Percentiles rank a stretch among this genome's conserved stretches.
These are phyloP conservation scores for Peronospora belbahrii DNA, from an alignment of 352 stramenopile genomes.

Conservation along the genomic window DNA sequence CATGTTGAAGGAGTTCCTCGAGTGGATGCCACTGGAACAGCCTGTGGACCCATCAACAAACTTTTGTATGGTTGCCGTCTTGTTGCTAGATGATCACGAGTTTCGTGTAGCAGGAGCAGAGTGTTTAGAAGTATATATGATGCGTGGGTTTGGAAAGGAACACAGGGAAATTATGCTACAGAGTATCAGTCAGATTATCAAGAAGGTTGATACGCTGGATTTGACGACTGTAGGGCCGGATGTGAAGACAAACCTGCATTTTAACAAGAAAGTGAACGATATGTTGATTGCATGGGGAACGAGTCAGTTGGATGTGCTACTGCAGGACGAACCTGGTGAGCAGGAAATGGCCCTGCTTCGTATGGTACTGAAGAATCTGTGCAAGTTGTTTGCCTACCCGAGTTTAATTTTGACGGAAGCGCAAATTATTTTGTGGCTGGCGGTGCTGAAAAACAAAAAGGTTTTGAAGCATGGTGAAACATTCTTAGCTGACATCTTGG, in stretches of 20 bases:
- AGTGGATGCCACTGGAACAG: constrained; percentile 71
- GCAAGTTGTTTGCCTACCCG: constrained; percentile 52
- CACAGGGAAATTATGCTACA: constrained; percentile 54
- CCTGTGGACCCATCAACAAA: constrained; percentile 48
- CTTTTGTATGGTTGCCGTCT: constrained; percentile 52
- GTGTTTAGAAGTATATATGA: constrained; percentile 66
- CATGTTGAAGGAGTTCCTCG: constrained; percentile 77
- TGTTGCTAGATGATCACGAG: constrained; percentile 44
- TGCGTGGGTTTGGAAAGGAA: constrained; percentile 63
- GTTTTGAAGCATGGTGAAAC: constrained; percentile 42
- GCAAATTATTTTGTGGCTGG: constrained; percentile 71
- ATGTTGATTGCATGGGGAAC: constrained; percentile 63
- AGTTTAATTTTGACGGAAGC: constrained; percentile 62
- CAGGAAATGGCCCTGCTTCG: constrained; percentile 45
- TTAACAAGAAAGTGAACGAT: constrained; percentile 75
- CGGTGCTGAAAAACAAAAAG: constrained; percentile 57
- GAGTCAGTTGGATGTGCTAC: constrained; percentile 53
- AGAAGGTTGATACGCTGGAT: constrained; percentile 44
- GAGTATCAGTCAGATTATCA: constrained; percentile 44
- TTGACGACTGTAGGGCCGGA: constrained; percentile 36
- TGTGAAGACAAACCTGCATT: constrained; percentile 42
- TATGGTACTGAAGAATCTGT: constrained; percentile 39
- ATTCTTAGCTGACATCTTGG: constrained; percentile 32
- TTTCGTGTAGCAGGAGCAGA: constrained; percentile 54
- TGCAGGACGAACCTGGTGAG: constrained; percentile 29